Percentiles rank a stretch among this genome's conserved stretches.
Conservation (phyloP, 139 green algal genomes). For the Deuterostichococcus epilithicus region DNA sequence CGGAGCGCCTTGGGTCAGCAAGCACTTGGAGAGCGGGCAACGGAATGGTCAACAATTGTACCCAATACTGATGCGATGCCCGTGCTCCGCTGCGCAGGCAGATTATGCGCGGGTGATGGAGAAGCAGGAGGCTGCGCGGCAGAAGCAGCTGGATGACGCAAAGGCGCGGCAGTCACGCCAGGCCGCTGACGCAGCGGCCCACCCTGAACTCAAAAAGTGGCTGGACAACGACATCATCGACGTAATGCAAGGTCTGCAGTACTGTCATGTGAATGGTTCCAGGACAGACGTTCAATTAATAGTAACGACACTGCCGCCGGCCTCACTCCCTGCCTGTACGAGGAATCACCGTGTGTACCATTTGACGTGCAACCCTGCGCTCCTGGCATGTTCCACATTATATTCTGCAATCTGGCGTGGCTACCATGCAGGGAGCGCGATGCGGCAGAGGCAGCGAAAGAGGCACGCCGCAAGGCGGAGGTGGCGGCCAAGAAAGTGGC, state of each 20-base stretch:
- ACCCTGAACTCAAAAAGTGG: conserved; percentile 26
- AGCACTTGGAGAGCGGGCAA: neutral
- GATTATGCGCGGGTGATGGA: neutral
- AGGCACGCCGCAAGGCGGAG: conserved; percentile 16
- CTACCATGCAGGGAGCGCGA: conserved; percentile 29
- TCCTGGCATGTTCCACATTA: neutral
- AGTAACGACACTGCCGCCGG: too few relatives aligned
- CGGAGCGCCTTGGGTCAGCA: too few relatives aligned
- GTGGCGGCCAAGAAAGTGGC: neutral
- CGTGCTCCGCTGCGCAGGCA: too few relatives aligned
- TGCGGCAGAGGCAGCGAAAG: conserved; percentile 8
- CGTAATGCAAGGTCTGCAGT: conserved; percentile 5
- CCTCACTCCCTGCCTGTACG: neutral
- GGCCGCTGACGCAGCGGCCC: conserved; percentile 13
- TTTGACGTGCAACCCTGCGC: neutral
- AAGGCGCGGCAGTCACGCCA: conserved; percentile 26
- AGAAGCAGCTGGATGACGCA: conserved; percentile 20
- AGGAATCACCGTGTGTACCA: neutral
- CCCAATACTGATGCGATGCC: too few relatives aligned
- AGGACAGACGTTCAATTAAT: too few relatives aligned
- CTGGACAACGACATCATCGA: conserved; percentile 26
- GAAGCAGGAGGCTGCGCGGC: conserved; percentile 12
- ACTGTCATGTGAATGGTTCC: neutral
- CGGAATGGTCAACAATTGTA: neutral
- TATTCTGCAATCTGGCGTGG: neutral